Percentiles rank a stretch among this genome's conserved stretches.
These are phyloP conservation scores for Apiotrichum laibachii DNA, from an alignment of 1,284 basidiomycete species.

Conservation along the genomic window DNA sequence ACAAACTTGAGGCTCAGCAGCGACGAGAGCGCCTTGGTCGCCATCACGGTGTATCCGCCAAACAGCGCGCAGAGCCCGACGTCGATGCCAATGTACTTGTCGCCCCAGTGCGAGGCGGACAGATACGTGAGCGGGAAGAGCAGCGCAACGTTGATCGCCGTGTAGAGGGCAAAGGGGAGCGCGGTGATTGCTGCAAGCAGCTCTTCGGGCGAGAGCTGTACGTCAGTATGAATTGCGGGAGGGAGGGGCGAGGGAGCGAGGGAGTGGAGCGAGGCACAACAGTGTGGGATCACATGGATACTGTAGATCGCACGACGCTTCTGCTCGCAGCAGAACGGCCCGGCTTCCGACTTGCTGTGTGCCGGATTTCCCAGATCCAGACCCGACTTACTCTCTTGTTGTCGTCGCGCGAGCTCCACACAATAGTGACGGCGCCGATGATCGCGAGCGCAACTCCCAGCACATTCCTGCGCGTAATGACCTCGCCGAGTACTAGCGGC, in stretches of 20 bases:
- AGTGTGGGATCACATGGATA: neutral
- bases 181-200: constrained; percentile 69
- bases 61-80: constrained; percentile 59
- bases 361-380: no score
- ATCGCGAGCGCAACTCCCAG: constrained; percentile 79
- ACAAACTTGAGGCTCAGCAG: constrained; percentile 74
- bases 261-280: no score
- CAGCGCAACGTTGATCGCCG: constrained; percentile 61
- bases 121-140: constrained; percentile 60
- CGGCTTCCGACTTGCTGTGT: no score
- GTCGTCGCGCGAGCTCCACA: constrained; percentile 71
- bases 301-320: no score
- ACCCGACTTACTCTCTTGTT: constrained; percentile 57
- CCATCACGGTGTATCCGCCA: constrained; percentile 82
- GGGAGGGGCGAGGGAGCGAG: no score
- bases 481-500: constrained; percentile 67
- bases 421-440: constrained; percentile 85
- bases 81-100: constrained; percentile 74
- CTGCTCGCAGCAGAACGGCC: no score
- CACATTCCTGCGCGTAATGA: constrained; percentile 65
- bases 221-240: constrained; percentile 3
- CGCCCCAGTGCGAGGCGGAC: constrained; percentile 64
- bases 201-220: constrained; percentile 60
- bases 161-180: constrained; percentile 70
- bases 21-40: constrained; percentile 77